Base-by-base conservation (phyloP, 805 yeast species). In the Saccharomycopsis schoenii region DNA sequence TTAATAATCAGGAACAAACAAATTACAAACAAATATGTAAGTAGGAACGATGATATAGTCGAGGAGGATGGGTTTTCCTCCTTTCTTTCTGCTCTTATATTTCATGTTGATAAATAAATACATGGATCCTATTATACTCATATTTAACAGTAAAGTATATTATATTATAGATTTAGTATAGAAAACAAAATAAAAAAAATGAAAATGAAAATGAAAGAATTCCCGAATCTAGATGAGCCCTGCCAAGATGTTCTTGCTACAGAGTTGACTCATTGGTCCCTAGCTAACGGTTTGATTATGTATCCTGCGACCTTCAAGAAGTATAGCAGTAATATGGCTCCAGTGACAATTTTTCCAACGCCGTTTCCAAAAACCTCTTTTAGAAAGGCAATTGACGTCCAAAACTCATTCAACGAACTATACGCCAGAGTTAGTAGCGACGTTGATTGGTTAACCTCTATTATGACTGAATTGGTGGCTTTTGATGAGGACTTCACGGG, bases 291-390 rank as follows among this genome's bases (percentile, higher is more conserved):
- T 1, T 76, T 92, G 54, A 80, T 84, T n/a, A 85, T 92, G 84
- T 86, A 88, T 67, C 90, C 91, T 1, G 83, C 85, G 1, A 76
- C 79, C 29, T 83, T 77, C 67, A 64, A 74, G 12, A 64, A 68
- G 24, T 78, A 74, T 66, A 75, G 75, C 51, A 79, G 83, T 15
- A 73, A 73, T 21, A 80, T 80, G 58, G 97, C 97, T 1, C 99
- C 99, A 43, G 84, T 90, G 10, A 94, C 99, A 1, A 68, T 93
- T 36, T 90, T 78, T 68, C 99, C 99, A 4, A 88, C 97, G 0
- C 96, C 97, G 6, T 84, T 91, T 65, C 93, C 97, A 3, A 77
- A 74, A 60, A 59, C 69, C 1, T 83, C 87, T 59, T 93, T 89
- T 71, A 77, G 82, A 10, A 77, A 79, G 63, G 96, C 97, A 1